Evolutionary conservation across 768 basidiomycete genomes (phyloP).

Genomic region (Baorangia bicolor): DNA sequence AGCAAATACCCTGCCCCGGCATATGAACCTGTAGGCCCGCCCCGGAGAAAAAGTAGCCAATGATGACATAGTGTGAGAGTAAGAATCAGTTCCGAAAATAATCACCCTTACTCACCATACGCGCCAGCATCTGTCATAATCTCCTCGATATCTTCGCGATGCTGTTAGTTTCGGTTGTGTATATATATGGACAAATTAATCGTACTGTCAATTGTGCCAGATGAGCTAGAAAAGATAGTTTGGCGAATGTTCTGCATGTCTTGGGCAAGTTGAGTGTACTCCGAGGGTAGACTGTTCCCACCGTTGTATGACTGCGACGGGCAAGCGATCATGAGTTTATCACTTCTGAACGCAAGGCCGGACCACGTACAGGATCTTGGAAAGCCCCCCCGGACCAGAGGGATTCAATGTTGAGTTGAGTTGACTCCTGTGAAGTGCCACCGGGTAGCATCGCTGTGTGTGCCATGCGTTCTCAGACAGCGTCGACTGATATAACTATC

Average conservation of each 20-base stretch:
- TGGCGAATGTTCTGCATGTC: slow-evolving; percentile 54
- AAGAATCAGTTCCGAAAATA: background rate
- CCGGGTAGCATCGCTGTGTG: slow-evolving; percentile 62
- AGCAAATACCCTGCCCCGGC: slow-evolving; percentile 63
- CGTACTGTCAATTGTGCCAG: slow-evolving; percentile 58
- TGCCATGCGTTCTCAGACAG: background rate
- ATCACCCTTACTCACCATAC: slow-evolving; percentile 47
- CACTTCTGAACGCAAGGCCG: background rate
- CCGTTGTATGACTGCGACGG: slow-evolving; percentile 57
- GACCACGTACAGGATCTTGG: slow-evolving; percentile 51
- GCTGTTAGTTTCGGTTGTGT: background rate
- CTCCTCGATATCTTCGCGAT: slow-evolving; percentile 47
- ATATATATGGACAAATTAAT: background rate
- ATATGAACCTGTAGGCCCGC: slow-evolving; percentile 57
- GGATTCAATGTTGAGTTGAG: slow-evolving; percentile 72
- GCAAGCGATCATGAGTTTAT: background rate
- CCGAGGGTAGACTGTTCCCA: slow-evolving; percentile 55
- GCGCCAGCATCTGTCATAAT: slow-evolving; percentile 55
- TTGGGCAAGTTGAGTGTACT: slow-evolving; percentile 43
- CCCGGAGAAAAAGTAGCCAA: background rate
- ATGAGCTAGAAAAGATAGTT: slow-evolving; percentile 55
- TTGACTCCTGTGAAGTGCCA: slow-evolving; percentile 55
- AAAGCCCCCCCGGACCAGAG: slow-evolving; percentile 78
- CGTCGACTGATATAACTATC: background rate
- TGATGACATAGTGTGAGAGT: background rate